These are phyloP conservation scores for Oryza officinalis DNA, from an alignment of 176 grass and related monocot species.

Conservation along the genomic window DNA sequence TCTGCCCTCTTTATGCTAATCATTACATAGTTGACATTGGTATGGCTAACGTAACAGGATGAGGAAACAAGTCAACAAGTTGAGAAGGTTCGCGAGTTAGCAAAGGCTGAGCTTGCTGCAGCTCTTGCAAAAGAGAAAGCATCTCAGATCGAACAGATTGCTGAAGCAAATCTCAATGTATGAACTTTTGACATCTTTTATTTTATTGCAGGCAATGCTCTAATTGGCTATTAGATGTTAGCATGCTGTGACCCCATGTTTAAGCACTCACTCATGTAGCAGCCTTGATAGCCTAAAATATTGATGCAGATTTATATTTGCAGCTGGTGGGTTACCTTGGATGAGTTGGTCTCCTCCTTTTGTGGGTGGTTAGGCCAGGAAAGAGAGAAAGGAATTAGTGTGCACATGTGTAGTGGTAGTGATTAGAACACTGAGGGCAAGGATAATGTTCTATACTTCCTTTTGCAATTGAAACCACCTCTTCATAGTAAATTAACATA, in stretches of 20 bases:
- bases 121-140: constrained; percentile 92
- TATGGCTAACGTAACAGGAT: constrained; percentile 50
- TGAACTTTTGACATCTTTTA: constrained; percentile 38
- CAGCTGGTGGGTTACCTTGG: not conserved
- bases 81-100: constrained; percentile 75
- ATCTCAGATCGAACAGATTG: constrained; percentile 85
- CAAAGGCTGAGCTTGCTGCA: constrained; percentile 77
- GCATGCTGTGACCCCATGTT: not conserved
- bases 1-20: not conserved
- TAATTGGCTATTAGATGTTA: constrained; percentile 24
- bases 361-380: no score
- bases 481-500: not conserved
- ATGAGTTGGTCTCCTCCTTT: not conserved
- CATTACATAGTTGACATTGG: constrained; percentile 12
- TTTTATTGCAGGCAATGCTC: constrained; percentile 9
- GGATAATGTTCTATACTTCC: not conserved
- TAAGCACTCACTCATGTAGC: not conserved
- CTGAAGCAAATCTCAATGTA: constrained; percentile 98
- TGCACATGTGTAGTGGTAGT: not conserved
- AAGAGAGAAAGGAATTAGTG: not conserved
- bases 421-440: not conserved
- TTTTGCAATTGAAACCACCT: not conserved
- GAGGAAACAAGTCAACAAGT: constrained; percentile 73
- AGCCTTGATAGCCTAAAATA: not conserved
- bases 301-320: not conserved